Evolutionary conservation across 768 basidiomycete species (phyloP), one percentile per base, ranked within the genome.

Genomic region (Peribolospora baueri): DNA sequence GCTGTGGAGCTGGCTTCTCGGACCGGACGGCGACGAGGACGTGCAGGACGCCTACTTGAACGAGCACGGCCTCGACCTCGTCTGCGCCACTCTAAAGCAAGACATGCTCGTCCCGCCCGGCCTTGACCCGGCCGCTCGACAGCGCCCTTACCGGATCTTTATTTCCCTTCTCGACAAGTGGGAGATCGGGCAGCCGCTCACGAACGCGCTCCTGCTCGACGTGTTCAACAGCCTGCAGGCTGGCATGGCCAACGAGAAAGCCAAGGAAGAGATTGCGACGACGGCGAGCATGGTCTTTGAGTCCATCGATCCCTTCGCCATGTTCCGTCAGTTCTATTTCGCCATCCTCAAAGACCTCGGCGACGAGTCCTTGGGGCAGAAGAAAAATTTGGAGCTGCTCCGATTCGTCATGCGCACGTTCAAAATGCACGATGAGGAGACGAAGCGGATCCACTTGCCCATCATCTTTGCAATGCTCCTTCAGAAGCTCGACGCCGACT

Each of bases 81-180:
- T 97, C 10, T 70, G 70, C 41, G 67, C 71, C 3, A 84, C 86
- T 0, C 68, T 97, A 46, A 78, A 76, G 70, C 82, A 5, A 5
- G 60, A 59, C 1, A 53, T 59, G 49, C 42, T 36, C 36, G 13
- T 7, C 25, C 8, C 45, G 45, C 45, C 45, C 45, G n/a, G n/a
- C 45, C 9, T 0, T 56, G 86, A 85, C 60, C 71, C 81, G 0
- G 79, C 80, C 58, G 81, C 82, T 3, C 49, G 57, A 5, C 62
- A 62, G 50, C 71, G 84, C 37, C 86, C 93, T 0, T 97, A 88
- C 75, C 91, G 90, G 68, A 82, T 97, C 42, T 90, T 93, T 66
- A 80, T 97, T 36, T 90, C 87, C 1, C 67, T 97, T 13, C 70
- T 95, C 60, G 93, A 98, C 67, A 93, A 93, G 66, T 95, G 86